Evolutionary conservation across 495 filamentous ascomycete genomes (phyloP), one percentile per base, ranked within the genome.

Genomic region (Rostrohypoxylon terebratum): DNA sequence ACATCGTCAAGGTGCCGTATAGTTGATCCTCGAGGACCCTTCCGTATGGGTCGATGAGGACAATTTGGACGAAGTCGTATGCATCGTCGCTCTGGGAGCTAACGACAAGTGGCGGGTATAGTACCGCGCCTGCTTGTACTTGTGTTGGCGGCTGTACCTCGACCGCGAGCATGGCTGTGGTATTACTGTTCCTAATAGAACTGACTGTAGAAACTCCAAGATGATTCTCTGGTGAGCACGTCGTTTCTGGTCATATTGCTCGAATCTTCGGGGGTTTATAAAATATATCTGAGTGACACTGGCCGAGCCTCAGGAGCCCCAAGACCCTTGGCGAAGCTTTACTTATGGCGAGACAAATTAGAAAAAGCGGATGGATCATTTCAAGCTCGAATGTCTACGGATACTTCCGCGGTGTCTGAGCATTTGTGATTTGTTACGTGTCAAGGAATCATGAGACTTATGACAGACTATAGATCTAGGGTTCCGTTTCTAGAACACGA

Each of bases 81-180:
- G 62, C 58, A 34, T 66, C 71, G 10, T 58, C 45, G n/a, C 58
- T 67, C 6, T 59, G 51, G n/a, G 63, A 70, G 21, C 71, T 74
- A 10, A 74, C 48, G 1, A 74, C 71, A 14, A 74, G 71, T 4
- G 71, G 71, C 44, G 71, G 71, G n/a, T 74, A 74, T 40, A 74
- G 20, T 13, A 74, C 57, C 16, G 51, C 57, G 16, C 71, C 71
- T 5, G 71, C 71, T 50, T 70, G 71, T 50, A 20, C 58, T 60
- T 74, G 71, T 10, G 62, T 47, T 4, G 71, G 71, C 2, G 71
- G 71, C 48, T 74, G 71, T 38, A 74, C 71, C 70, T 74, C 71
- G 50, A 74, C 51, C 0, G 58, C 67, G 14, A 70, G 58, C 71
- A 74, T 74, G 66, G 21, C 45, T 63, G 34, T 58, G 54, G 58